Evolutionary conservation across 2,329 filamentous ascomycete species (phyloP).

Genomic region (Diaporthe ilicicola): DNA sequence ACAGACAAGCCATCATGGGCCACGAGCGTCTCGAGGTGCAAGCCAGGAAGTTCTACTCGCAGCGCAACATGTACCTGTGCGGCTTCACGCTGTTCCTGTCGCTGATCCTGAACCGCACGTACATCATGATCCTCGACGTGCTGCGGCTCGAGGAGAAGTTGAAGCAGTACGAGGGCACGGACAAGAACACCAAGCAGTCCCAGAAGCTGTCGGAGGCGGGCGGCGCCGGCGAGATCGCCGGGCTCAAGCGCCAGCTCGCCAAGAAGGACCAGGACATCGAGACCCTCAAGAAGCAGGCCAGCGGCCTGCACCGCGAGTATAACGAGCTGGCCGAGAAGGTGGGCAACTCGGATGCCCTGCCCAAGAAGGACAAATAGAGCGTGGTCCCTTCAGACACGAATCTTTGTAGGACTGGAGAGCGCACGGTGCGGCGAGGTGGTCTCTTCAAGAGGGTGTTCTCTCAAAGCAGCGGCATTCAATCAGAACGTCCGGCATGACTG

Average conservation of each 20-base stretch:
- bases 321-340: conserved; percentile 86
- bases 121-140: conserved; percentile 93
- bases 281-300: conserved; percentile 90
- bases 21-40: conserved; percentile 98
- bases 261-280: conserved; percentile 85
- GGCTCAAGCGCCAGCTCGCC: conserved; percentile 75
- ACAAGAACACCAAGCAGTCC: conserved; percentile 69
- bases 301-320: conserved; percentile 86
- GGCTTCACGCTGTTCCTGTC: conserved; percentile 99
- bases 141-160: conserved; percentile 92
- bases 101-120: conserved; percentile 98
- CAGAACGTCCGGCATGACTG: neutral
- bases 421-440: too few species aligned
- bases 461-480: neutral
- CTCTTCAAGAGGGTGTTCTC: neutral
- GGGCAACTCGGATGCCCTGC: conserved; percentile 60
- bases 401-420: neutral
- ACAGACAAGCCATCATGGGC: conserved; percentile 76
- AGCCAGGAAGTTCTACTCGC: conserved; percentile 99
- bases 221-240: conserved; percentile 77
- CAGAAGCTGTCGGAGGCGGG: conserved; percentile 77
- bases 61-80: conserved; percentile 99
- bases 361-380: conserved; percentile 66
- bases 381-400: neutral
- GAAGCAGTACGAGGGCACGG: conserved; percentile 78